Evolutionary conservation across 2,329 filamentous ascomycete genomes (phyloP), one percentile per base, ranked within the genome.

Genomic region (Monosporascus sp.): DNA sequence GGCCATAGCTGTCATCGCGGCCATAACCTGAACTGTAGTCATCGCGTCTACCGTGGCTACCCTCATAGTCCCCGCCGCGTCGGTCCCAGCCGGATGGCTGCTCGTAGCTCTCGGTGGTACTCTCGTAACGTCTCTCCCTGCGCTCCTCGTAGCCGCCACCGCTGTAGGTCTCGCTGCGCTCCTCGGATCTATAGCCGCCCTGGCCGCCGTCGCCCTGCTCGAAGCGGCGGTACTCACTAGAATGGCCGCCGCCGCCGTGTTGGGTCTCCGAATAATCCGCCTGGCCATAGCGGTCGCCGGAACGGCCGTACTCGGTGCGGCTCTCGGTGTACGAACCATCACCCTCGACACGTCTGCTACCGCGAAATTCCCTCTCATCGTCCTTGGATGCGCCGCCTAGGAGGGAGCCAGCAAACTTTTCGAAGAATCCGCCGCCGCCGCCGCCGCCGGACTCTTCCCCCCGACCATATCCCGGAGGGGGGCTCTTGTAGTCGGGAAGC

Each of bases 381-480:
- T 75, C 73, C 49, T 76, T 74, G 50, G 87, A 80, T 15, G 78
- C 79, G 14, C 80, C 79, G 11, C 84, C 82, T 8, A 95, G 78
- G 17, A 92, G 72, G 39, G 82, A 83, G 37, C 80, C 80, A 31
- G 88, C 86, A 36, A 88, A 70, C 27, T 85, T 83, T 51, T 85
- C 86, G 14, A 96, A 75, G 44, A 96, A 72, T 24, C 86, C 85
- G 31, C 88, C 86, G 1, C 90, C 67, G 11, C 82, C 81, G 48
- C 85, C 83, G 47, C 84, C 84, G 45, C 83, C 82, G 48, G 81
- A 82, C 60, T 85, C 78, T 54, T 79, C 77, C 18, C 51, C 47
- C 5, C 46, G 8, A 48, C 52, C 31, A 34, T 34, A 34, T 14
- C 31, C 4, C 31, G 3, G 31, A 14, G 20, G 17, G 41, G 20